phyloP scores from a whole-genome alignment of 116 monocot genomes.

The Trichopus zeylanicus region DNA sequence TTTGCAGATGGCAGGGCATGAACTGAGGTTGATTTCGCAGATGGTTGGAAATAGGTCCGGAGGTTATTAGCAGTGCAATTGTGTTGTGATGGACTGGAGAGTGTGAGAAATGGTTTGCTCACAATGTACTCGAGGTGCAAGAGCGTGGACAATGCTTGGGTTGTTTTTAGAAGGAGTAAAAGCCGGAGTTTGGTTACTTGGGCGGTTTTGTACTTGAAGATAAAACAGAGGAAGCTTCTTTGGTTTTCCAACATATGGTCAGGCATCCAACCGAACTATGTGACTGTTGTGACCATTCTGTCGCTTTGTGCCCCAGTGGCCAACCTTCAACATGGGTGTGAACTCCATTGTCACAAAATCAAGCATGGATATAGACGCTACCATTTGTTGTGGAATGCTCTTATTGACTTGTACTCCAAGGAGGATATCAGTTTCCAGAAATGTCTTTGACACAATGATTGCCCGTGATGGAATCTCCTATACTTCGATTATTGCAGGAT shows the following conservation, averaged over 20 bases:
- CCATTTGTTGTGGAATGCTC: conserved; percentile 19
- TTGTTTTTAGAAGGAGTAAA: conserved; percentile 26
- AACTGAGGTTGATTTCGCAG: conserved; percentile 29
- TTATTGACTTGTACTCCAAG: conserved; percentile 57
- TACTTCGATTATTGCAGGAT: conserved; percentile 56
- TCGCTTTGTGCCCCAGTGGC: conserved; percentile 52
- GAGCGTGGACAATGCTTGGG: conserved; percentile 17
- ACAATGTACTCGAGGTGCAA: conserved; percentile 68
- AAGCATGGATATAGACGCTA: neutral
- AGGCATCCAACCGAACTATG: conserved; percentile 50
- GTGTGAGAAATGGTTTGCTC: conserved; percentile 55
- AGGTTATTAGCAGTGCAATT: conserved; percentile 31
- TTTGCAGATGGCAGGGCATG: conserved; percentile 28
- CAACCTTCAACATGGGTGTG: conserved; percentile 59
- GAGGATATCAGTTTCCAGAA: conserved; percentile 25
- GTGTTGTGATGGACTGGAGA: conserved; percentile 25
- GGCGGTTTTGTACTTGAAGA: conserved; percentile 52
- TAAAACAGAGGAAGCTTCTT: conserved; percentile 34
- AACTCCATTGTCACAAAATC: conserved; percentile 58
- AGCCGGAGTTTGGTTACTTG: conserved; percentile 53
- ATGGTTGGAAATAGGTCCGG: conserved; percentile 12
- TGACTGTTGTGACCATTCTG: conserved; percentile 56
- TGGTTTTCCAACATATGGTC: conserved; percentile 37
- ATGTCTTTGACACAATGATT: conserved; percentile 31
- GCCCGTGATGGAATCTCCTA: conserved; percentile 30